phyloP scores from a whole-genome alignment of 2,329 filamentous ascomycete species.

The Arthrinium phaeospermum region DNA sequence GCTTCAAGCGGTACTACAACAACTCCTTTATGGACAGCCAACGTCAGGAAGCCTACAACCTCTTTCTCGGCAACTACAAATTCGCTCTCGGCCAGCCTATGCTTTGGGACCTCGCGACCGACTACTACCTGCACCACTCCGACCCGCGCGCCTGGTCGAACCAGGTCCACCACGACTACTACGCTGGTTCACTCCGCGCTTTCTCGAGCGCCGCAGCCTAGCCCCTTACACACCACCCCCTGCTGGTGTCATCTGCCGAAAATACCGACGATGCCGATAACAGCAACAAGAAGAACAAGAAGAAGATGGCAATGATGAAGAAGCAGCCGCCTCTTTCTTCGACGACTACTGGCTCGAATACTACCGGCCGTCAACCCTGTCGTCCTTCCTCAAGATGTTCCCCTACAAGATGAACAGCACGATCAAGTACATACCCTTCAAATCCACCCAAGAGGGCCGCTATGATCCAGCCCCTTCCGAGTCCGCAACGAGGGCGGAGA shows the following conservation, averaged over 20 bases:
- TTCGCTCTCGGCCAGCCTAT: slow-evolving; percentile 87
- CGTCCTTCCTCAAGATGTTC: slow-evolving; percentile 91
- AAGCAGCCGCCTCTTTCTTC: slow-evolving; percentile 64
- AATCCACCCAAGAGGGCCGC: slow-evolving; percentile 71
- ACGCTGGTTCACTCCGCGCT: slow-evolving; percentile 81
- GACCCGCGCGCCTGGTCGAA: slow-evolving; percentile 77
- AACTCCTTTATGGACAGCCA: slow-evolving; percentile 99
- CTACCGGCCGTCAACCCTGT: slow-evolving; percentile 86
- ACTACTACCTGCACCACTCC: slow-evolving; percentile 94
- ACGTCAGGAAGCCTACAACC: slow-evolving; percentile 95
- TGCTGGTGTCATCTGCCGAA: not conserved
- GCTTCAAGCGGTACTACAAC: slow-evolving; percentile 98
- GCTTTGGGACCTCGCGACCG: slow-evolving; percentile 94
- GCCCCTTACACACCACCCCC: slow-evolving; percentile 51
- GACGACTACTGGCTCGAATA: slow-evolving; percentile 99
- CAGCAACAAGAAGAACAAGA: not conserved
- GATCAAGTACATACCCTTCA: slow-evolving; percentile 80
- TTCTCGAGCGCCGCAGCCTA: slow-evolving; percentile 68
- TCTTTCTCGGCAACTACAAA: slow-evolving; percentile 96
- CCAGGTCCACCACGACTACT: slow-evolving; percentile 72
- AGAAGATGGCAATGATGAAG: slow-evolving; percentile 40
- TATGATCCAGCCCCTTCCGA: slow-evolving; percentile 87
- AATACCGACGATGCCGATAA: not conserved
- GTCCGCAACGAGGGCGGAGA: slow-evolving; percentile 65
- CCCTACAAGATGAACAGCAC: slow-evolving; percentile 91